Evolutionary conservation across 2,329 filamentous ascomycete genomes (phyloP).

Genomic region (Pyrenochaeta sp.): DNA sequence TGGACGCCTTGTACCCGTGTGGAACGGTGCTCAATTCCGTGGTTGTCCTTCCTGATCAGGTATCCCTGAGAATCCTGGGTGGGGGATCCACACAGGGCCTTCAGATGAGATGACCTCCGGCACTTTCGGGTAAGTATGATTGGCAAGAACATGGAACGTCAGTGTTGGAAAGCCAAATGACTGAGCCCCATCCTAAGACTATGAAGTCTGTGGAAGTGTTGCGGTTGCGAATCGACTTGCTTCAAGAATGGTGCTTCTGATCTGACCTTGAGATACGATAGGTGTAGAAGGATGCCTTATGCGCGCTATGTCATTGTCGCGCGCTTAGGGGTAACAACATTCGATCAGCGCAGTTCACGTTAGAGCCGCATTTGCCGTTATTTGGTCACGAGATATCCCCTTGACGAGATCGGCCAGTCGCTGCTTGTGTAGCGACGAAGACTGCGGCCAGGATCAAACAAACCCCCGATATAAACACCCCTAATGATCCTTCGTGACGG

Average conservation of each 20-base stretch:
- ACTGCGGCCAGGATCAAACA: background rate
- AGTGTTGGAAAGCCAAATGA: no score
- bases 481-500: constrained; percentile 1
- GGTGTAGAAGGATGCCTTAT: no score
- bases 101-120: background rate
- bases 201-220: no score
- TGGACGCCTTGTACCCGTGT: background rate
- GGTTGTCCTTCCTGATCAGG: background rate
- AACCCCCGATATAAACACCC: background rate
- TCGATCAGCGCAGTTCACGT: background rate
- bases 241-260: no score
- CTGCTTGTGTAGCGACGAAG: background rate
- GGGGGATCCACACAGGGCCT: constrained; percentile 1
- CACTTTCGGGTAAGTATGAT: background rate
- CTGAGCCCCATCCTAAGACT: no score
- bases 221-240: no score
- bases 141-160: no score
- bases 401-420: background rate
- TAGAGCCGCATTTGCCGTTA: background rate
- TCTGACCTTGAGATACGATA: no score
- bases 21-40: background rate
- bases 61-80: background rate
- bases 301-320: no score
- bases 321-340: no score
- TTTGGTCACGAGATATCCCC: background rate